Percentiles rank a stretch among this genome's conserved stretches.
phyloP scores from a whole-genome alignment of 1,284 basidiomycete species.

The Ganoderma leucocontextum region DNA sequence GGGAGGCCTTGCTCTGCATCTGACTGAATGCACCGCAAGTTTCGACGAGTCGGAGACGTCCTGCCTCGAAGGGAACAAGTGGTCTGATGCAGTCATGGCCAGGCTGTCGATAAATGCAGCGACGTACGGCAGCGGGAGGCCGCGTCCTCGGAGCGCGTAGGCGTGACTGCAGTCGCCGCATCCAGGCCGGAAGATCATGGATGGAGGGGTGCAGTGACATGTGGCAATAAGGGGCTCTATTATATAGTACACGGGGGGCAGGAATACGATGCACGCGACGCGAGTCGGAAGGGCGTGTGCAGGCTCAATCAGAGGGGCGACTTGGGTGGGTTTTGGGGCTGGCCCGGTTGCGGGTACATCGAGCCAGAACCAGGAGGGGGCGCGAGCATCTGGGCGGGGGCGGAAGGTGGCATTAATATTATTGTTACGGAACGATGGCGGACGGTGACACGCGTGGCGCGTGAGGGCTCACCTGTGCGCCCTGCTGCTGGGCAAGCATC shows the following conservation, averaged over 20 bases:
- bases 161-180: constrained; percentile 14
- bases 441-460: neutral
- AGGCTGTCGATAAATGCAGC: neutral
- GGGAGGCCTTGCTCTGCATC: neutral
- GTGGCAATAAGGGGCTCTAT: constrained; percentile 33
- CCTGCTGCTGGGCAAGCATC: constrained; percentile 92
- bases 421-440: too few species aligned
- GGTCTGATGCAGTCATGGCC: constrained; percentile 4
- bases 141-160: constrained; percentile 11
- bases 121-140: constrained; percentile 14
- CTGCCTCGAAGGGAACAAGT: constrained; percentile 14
- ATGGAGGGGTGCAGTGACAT: constrained; percentile 27
- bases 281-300: neutral
- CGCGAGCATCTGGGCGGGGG: constrained; percentile 65
- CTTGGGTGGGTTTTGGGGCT: constrained; percentile 54
- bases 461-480: constrained; percentile 62
- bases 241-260: constrained; percentile 35
- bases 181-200: constrained; percentile 9
- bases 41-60: constrained; percentile 25
- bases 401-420: too few species aligned
- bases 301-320: constrained; percentile 5
- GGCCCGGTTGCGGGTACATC: constrained; percentile 53
- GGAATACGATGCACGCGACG: constrained; percentile 20
- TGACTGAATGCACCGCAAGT: constrained; percentile 10
- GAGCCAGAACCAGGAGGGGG: constrained; percentile 51